Evolutionary conservation across 2,329 filamentous ascomycete genomes (phyloP), one percentile per base, ranked within the genome.

Genomic region (Penicillium aurantiogriseum): DNA sequence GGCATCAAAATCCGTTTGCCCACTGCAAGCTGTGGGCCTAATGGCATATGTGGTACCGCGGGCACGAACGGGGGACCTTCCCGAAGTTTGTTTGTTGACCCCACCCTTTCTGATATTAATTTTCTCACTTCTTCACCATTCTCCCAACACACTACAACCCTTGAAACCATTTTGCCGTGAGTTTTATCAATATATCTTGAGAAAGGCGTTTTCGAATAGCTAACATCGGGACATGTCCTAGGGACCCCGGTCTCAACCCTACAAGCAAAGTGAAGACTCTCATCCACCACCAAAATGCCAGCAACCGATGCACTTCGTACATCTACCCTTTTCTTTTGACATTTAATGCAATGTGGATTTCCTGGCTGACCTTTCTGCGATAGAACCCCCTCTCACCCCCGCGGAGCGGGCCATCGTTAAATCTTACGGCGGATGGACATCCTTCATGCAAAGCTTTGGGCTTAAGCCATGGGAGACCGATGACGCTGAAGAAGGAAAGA

Each of bases 11-110:
- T 13, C 4, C 2, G 11, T 40, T 38, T 38, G 17, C 23, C 8
- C 4, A 5, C 13, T n/a, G 35, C 17, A 0, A 3, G 5, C 2
- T 0, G 4, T 1, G 21, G 11, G 21, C n/a, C 3, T 11, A 19
- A 1, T 5, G 4, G 4, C 4, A 40, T 40, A 21, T 21, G 11
- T 10, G 19, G 10, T 19, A 4, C 21, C 10, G 11, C 19, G 2
- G 31, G 31, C 31, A 33, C 1, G 11, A 33, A 33, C 11, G 2
- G 5, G 2, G 31, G 8, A 31, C 43, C 27, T 31, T 19, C 25
- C 10, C n/a, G 19, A 45, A 8, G 5, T 44, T 7, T 1, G 27
- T 45, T 45, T 8, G n/a, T 45, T 31, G 25, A n/a, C 9, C 15
- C 8, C 17, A 8, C 10, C 19, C 27, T 21, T 8, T 13, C 44